phyloP scores from a whole-genome alignment of 106 monocot genomes.

The Platanthera guangdongensis region DNA sequence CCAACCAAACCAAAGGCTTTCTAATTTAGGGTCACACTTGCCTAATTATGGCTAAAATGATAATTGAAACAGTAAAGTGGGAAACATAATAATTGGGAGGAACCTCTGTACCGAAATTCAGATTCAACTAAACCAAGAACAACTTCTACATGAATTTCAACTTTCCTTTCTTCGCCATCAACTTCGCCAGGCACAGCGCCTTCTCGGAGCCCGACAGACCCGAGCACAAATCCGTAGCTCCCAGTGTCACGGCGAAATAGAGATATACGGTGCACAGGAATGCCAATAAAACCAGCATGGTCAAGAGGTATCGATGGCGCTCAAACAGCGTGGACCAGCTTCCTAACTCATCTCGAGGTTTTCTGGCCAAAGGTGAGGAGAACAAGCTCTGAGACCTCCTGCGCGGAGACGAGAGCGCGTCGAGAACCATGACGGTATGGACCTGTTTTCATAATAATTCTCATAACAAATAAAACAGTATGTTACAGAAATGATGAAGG shows the following conservation, averaged over 20 bases:
- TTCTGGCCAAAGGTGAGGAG: constrained; percentile 32
- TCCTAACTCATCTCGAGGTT: constrained; percentile 42
- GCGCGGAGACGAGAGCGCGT: constrained; percentile 63
- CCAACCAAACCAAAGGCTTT: too few relatives aligned
- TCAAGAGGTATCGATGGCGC: constrained; percentile 78
- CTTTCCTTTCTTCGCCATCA: constrained; percentile 36
- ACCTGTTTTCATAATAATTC: background rate
- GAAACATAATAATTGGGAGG: too few relatives aligned
- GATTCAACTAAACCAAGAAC: background rate
- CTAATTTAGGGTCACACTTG: too few relatives aligned
- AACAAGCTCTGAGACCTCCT: constrained; percentile 50
- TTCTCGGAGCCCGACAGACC: constrained; percentile 51
- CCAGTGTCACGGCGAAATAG: constrained; percentile 81
- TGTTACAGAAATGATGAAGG: too few relatives aligned
- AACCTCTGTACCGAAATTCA: too few relatives aligned
- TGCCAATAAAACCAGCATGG: constrained; percentile 51
- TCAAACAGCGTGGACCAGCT: constrained; percentile 56
- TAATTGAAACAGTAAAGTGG: too few relatives aligned
- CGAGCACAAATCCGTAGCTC: constrained; percentile 38
- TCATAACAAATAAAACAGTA: too few relatives aligned
- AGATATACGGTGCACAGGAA: constrained; percentile 84
- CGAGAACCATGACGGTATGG: constrained; percentile 37
- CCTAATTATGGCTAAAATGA: too few relatives aligned
- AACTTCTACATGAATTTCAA: constrained; percentile 44
- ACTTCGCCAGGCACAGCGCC: constrained; percentile 49